Evolutionary conservation across 176 grass and related monocot genomes (phyloP), one percentile per base, ranked within the genome.

Genomic region (Hsuehochloa calcarea): DNA sequence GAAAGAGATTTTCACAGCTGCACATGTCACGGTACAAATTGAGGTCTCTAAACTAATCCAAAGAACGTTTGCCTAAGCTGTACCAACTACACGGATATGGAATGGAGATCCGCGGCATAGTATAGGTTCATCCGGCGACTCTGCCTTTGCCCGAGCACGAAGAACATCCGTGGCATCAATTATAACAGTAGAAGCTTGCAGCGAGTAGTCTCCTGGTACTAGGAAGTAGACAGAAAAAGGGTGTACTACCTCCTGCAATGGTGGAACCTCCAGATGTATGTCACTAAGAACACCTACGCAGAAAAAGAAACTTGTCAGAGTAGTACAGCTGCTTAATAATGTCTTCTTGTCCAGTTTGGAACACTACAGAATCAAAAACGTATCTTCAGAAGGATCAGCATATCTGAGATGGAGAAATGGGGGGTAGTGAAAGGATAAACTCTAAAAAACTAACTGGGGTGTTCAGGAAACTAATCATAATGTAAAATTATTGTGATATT

Each of bases 211-310:
- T 73, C 96, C 96, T 0, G 96, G 96, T 25, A 99, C 93, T 17
- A 96, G 96, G 88, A 99, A 99, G 85, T 96, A 95, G 74, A 96
- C 74, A 0, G 90, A 95, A 83, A 99, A 99, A 80, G 96, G 76
- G 88, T 99, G 96, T 25, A 79, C 44, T 16, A 88, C 74, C 81
- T 99, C 96, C 79, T 99, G 77, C 12, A 94, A 91, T n/a, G 96
- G 84, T 65, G 90, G 93, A 86, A 92, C 91, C 88, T 94, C 92
- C 84, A 99, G 60, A 83, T 84, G 81, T 81, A 99, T 92, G 79
- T 96, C 90, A 68, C 77, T 91, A 44, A 99, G 86, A 61, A 91
- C 88, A 75, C 96, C 96, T 99, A 54, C 41, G 55, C 16, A 75
- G 51, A 35, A 86, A 46, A 79, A 55, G 51, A 4, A 46, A 76